Percentiles rank a stretch among this genome's conserved stretches.
phyloP scores from a whole-genome alignment of 495 filamentous ascomycete species.

The Talaromyces wortmannii region DNA sequence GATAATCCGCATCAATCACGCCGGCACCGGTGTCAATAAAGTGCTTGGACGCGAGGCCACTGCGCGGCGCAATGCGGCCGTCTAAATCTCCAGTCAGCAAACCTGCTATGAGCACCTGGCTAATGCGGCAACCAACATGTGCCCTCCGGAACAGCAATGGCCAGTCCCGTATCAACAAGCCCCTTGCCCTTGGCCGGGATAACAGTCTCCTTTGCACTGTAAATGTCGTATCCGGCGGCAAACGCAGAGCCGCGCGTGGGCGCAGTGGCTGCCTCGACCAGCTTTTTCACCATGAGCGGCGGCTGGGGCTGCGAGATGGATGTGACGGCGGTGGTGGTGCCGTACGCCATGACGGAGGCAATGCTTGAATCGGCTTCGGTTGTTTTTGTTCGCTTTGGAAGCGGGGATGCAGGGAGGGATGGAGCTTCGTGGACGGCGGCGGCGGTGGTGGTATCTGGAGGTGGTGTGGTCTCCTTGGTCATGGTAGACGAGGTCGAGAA shows the following conservation, averaged over 20 bases:
- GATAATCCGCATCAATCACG: conserved; percentile 96
- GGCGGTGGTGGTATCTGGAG: conserved; percentile 16
- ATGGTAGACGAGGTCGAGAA: conserved; percentile 27
- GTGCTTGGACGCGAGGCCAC: conserved; percentile 85
- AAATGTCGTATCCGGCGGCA: conserved; percentile 91
- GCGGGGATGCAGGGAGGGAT: conserved; percentile 53
- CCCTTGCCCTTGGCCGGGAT: conserved; percentile 79
- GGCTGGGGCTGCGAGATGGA: conserved; percentile 39
- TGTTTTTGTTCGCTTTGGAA: conserved; percentile 57
- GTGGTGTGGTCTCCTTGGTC: conserved; percentile 41
- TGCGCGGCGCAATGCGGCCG: conserved; percentile 86
- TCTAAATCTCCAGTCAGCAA: conserved; percentile 39
- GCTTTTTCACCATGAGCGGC: conserved; percentile 77
- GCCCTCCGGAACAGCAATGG: conserved; percentile 78
- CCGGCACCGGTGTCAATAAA: conserved; percentile 93
- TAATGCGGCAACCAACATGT: conserved; percentile 57
- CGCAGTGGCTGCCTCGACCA: conserved; percentile 61
- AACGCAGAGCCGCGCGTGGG: conserved; percentile 86
- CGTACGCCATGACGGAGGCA: conserved; percentile 14
- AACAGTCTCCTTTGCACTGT: conserved; percentile 62
- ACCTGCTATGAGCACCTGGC: not conserved
- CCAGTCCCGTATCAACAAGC: conserved; percentile 83
- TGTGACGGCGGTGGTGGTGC: conserved; percentile 23
- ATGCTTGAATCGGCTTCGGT: conserved; percentile 3
- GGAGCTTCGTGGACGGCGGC: conserved; percentile 38